Conservation (phyloP, 805 yeast genomes). For the Torulaspora franciscae region DNA sequence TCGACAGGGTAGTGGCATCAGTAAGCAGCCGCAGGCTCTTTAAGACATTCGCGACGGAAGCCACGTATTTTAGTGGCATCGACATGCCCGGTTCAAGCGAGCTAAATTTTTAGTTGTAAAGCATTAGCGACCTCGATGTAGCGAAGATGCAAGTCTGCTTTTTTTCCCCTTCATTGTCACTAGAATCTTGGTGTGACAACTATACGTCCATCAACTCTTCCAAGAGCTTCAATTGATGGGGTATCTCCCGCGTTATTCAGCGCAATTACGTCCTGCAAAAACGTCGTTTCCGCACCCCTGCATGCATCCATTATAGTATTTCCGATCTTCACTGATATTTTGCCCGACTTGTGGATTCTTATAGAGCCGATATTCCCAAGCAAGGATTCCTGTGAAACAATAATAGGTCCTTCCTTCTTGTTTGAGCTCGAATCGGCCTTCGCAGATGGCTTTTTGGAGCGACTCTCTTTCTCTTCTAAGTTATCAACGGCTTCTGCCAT, state of each 20-base stretch:
- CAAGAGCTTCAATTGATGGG: constrained; percentile 45
- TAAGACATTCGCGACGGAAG: too few species aligned
- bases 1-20: too few species aligned
- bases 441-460: constrained; percentile 10
- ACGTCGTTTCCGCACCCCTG: constrained; percentile 62
- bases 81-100: too few species aligned
- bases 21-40: too few species aligned
- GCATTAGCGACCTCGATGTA: too few species aligned
- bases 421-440: constrained; percentile 8
- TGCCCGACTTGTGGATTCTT: constrained; percentile 80
- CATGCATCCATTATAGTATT: constrained; percentile 61
- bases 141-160: too few species aligned
- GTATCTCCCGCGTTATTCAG: constrained; percentile 44
- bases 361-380: constrained; percentile 68
- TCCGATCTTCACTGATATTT: constrained; percentile 68
- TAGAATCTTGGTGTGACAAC: constrained; percentile 52
- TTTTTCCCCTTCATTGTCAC: too few species aligned
- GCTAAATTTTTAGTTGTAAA: too few species aligned
- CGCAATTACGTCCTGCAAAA: constrained; percentile 68
- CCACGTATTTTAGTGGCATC: too few species aligned
- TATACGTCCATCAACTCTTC: constrained; percentile 51
- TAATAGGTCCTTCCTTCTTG: constrained; percentile 2
- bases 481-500: neutral
- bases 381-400: constrained; percentile 13
- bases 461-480: constrained; percentile 2